Percentiles rank a stretch among this genome's conserved stretches.
These are phyloP conservation scores for Phytophthora nicotianae DNA, from an alignment of 352 stramenopile genomes.

Conservation along the genomic window DNA sequence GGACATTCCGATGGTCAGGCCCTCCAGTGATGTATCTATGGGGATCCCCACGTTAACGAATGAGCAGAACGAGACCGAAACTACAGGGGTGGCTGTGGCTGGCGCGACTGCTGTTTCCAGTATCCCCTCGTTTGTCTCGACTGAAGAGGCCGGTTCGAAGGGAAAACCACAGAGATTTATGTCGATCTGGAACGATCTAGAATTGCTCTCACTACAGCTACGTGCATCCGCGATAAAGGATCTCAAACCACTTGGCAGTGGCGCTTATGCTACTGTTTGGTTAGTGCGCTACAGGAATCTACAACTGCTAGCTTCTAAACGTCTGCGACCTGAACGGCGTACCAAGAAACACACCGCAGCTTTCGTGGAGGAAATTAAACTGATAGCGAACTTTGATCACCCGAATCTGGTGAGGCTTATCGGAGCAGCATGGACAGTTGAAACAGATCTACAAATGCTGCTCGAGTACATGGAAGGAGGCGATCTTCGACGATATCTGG, in stretches of 20 bases:
- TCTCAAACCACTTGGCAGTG: slow-evolving; percentile 20
- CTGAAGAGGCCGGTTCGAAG: slow-evolving; percentile 12
- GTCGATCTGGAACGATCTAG: slow-evolving; percentile 32
- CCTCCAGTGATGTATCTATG: slow-evolving; percentile 22
- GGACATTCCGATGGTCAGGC: slow-evolving; percentile 13
- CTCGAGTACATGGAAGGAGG: slow-evolving; percentile 47
- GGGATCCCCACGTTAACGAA: slow-evolving; percentile 26
- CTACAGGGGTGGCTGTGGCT: neutral
- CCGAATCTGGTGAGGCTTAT: slow-evolving; percentile 43
- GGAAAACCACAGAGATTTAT: slow-evolving; percentile 11
- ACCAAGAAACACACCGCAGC: slow-evolving; percentile 27
- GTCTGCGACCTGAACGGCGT: slow-evolving; percentile 19
- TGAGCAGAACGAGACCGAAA: slow-evolving; percentile 3
- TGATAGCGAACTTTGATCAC: slow-evolving; percentile 47
- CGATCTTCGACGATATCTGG: slow-evolving; percentile 37
- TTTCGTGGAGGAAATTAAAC: slow-evolving; percentile 49
- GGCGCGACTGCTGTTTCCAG: slow-evolving; percentile 11
- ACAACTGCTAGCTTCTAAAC: slow-evolving; percentile 32
- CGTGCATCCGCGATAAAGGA: slow-evolving; percentile 28
- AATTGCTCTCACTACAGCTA: slow-evolving; percentile 29
- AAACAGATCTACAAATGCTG: slow-evolving; percentile 43
- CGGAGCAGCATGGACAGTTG: slow-evolving; percentile 43
- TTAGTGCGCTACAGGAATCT: slow-evolving; percentile 26
- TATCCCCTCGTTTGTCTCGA: slow-evolving; percentile 16
- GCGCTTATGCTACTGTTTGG: slow-evolving; percentile 29